Evolutionary conservation across 129 eudicot genomes (phyloP).

Genomic region (Heracleum sosnowskyi): DNA sequence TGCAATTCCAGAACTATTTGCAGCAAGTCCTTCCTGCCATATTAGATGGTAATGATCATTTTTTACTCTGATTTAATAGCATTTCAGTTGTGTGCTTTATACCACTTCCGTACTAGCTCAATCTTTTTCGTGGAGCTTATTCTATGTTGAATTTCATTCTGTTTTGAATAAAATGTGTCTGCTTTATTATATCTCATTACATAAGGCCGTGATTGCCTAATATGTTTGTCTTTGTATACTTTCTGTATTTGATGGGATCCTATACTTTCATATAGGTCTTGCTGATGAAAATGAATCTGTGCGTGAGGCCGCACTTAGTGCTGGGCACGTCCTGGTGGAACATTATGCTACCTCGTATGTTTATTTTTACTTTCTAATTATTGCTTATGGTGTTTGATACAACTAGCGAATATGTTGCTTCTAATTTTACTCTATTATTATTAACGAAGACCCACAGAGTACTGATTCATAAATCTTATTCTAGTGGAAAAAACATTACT

Average conservation of each 20-base stretch:
- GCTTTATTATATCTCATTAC: background rate
- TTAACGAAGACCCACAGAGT: background rate
- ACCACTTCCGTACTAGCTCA: background rate
- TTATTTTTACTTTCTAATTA: slow-evolving; percentile 4
- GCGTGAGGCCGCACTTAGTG: slow-evolving; percentile 96
- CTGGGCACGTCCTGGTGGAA: slow-evolving; percentile 97
- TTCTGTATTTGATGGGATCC: background rate
- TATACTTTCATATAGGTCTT: slow-evolving; percentile 48
- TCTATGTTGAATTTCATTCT: background rate
- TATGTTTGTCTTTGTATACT: background rate
- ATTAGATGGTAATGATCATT: slow-evolving; percentile 56
- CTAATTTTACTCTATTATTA: background rate
- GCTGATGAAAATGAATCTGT: slow-evolving; percentile 99
- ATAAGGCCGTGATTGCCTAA: background rate
- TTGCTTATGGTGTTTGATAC: background rate
- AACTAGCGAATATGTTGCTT: background rate
- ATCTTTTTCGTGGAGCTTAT: background rate
- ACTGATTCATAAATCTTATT: background rate
- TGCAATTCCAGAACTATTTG: slow-evolving; percentile 90
- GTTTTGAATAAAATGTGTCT: slow-evolving; percentile 8
- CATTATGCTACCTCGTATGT: slow-evolving; percentile 95
- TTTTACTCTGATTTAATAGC: background rate
- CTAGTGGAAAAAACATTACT: background rate
- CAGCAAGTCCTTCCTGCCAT: slow-evolving; percentile 92
- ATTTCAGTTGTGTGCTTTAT: slow-evolving; percentile 2